A percentile compares a stretch with the other conserved stretches of the same genome.
phyloP scores from a whole-genome alignment of 495 filamentous ascomycete species.

The Trypethelium eluteriae region DNA sequence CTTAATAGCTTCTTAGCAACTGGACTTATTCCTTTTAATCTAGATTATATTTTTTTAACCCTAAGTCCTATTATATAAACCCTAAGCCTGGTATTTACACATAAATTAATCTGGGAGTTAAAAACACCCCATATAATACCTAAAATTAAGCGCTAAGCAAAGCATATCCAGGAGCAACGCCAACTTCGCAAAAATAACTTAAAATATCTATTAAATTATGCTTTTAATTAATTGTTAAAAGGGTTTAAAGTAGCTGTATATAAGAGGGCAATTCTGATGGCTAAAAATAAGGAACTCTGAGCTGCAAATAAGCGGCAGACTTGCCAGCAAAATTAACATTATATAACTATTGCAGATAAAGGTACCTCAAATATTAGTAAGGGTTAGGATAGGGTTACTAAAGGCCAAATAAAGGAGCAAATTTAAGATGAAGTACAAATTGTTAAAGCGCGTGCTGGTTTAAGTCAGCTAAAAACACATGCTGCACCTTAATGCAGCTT shows the following conservation, averaged over 20 bases:
- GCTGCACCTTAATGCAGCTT: too few relatives aligned
- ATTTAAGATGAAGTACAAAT: not conserved
- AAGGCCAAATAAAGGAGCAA: not conserved
- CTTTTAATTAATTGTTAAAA: slow-evolving; percentile 11
- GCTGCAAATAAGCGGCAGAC: not conserved
- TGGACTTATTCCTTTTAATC: slow-evolving; percentile 7
- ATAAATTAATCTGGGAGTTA: not conserved
- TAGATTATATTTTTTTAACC: slow-evolving; percentile 7
- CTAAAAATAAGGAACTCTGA: not conserved
- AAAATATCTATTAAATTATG: not conserved
- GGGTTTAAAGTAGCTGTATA: not conserved
- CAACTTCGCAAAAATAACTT: not conserved
- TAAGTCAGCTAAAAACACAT: too few relatives aligned
- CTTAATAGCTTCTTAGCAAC: not conserved
- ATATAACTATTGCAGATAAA: not conserved
- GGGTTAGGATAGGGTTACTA: not conserved
- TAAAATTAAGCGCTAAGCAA: not conserved
- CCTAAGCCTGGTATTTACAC: not conserved
- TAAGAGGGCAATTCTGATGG: not conserved
- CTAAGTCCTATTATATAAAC: not conserved
- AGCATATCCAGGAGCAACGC: not conserved
- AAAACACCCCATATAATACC: not conserved
- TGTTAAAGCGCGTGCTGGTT: too few relatives aligned
- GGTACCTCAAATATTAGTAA: not conserved
- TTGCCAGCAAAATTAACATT: not conserved